Percentiles rank a stretch among this genome's conserved stretches.
Evolutionary conservation across 177 flowering plant genomes (phyloP).

Genomic region (Vitis hybrid): DNA sequence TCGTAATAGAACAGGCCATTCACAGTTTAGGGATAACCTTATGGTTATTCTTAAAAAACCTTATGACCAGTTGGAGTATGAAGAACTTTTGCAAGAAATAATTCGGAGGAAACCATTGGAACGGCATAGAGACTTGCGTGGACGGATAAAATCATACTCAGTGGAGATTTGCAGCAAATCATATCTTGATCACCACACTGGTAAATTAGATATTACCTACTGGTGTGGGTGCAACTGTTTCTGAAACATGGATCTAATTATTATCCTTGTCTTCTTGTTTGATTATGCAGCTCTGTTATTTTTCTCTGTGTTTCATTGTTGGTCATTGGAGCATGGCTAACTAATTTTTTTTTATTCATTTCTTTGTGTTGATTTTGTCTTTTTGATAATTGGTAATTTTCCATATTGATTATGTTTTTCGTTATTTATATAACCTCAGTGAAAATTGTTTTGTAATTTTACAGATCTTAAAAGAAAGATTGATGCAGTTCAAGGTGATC

Average conservation of each 20-base stretch:
- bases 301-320: not conserved
- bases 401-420: not conserved
- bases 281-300: not conserved
- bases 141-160: slow-evolving; percentile 9
- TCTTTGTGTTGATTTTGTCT: not conserved
- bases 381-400: not conserved
- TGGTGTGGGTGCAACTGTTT: not conserved
- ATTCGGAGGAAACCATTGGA: slow-evolving; percentile 3
- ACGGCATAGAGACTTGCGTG: slow-evolving; percentile 19
- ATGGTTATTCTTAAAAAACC: slow-evolving; percentile 24
- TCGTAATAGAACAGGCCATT: not conserved
- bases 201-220: slow-evolving; percentile 18
- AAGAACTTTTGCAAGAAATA: slow-evolving; percentile 12
- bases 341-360: not conserved
- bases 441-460: slow-evolving; percentile 6
- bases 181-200: slow-evolving; percentile 31
- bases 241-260: no score
- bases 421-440: not conserved
- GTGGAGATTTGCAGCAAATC: slow-evolving; percentile 15
- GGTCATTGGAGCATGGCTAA: no score
- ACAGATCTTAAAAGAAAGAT: slow-evolving; percentile 33
- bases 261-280: not conserved
- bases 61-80: slow-evolving; percentile 22
- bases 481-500: slow-evolving; percentile 13
- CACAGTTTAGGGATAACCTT: slow-evolving; percentile 25